These are phyloP conservation scores for Psilocybe mexicana DNA, from an alignment of 1,284 basidiomycete species.

Conservation along the genomic window DNA sequence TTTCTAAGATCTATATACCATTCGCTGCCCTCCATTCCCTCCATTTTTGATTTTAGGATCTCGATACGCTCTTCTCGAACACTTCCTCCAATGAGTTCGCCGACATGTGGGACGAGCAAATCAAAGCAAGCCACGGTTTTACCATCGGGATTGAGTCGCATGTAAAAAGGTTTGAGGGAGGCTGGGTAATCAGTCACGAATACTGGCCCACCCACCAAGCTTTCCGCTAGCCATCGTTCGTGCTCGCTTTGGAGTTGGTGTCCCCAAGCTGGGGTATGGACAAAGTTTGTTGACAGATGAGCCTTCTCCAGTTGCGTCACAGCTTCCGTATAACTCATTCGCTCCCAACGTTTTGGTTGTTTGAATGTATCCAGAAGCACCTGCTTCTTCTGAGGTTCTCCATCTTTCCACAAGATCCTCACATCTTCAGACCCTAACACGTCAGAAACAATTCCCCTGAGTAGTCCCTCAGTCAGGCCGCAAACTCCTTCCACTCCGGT, in stretches of 20 bases:
- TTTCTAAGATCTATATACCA: conserved; percentile 88
- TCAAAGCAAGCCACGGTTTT: conserved; percentile 92
- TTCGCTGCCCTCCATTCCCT: conserved; percentile 45
- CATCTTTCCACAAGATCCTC: conserved; percentile 40
- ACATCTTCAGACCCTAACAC: conserved; percentile 33
- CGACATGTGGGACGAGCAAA: conserved; percentile 84
- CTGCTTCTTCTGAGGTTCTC: conserved; percentile 26
- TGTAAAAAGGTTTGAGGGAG: conserved; percentile 92
- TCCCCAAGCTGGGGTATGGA: conserved; percentile 70
- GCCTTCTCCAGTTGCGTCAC: conserved; percentile 56
- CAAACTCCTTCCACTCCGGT: conserved; percentile 57
- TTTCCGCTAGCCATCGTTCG: conserved; percentile 85
- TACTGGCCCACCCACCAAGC: conserved; percentile 69
- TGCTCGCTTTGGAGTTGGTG: conserved; percentile 83
- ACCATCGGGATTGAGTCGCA: conserved; percentile 64
- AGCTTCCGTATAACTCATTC: conserved; percentile 83
- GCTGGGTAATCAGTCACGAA: conserved; percentile 93
- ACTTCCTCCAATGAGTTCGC: conserved; percentile 92
- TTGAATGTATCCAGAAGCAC: conserved; percentile 38
- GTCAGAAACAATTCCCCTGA: conserved; percentile 48
- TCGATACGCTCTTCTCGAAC: conserved; percentile 83
- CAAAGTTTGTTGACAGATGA: conserved; percentile 39
- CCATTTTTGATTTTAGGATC: conserved; percentile 55
- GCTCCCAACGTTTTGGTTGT: conserved; percentile 51
- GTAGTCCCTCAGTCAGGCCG: conserved; percentile 66